Evolutionary conservation across 352 stramenopile species (phyloP), one percentile per base, ranked within the genome.

Genomic region (Aphanomyces stellatus): DNA sequence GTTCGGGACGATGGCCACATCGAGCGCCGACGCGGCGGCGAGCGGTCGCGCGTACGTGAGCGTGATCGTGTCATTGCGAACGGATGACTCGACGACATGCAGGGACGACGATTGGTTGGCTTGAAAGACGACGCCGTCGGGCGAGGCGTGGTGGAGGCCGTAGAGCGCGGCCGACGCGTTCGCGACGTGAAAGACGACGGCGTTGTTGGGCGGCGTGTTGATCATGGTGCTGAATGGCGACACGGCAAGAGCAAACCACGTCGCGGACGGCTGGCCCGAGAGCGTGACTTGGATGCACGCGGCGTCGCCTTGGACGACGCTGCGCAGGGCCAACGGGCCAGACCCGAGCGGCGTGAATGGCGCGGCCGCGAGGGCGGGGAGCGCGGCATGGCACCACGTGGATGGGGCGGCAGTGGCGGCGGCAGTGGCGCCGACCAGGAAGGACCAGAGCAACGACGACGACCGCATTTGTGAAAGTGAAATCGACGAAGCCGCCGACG

Each of bases 221-320:
- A 56, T 35, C 49, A 56, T 56, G 49, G 4, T 7, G 49, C 24
- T 35, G 4, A 15, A 35, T 10, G 19, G 19, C n/a, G 49, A 19
- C 28, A 56, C n/a, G 27, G 49, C 22, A 5, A 56, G 49, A 19
- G 24, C 49, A 33, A 56, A 56, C 49, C 49, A 56, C 33, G 49
- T 56, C 6, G 49, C 49, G 17, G 4, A 34, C 7, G 49, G 49
- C 8, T 56, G 24, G 24, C 17, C 33, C 41, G 15, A 11, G 6
- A 51, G 19, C 24, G 22, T n/a, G 22, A 51, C 59, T 49, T 55
- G 42, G 24, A 65, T 42, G 30, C 59, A 65, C 7, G 46, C 25
- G 6, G 49, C n/a, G 22, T 57, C 27, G 2, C 1, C 27, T 30
- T 57, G 49, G 30, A 57, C 49, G 25, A 35, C 25, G 30, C 49